These are phyloP conservation scores for Trichoderma polysporum DNA, from an alignment of 2,329 filamentous ascomycete genomes.

Conservation along the genomic window DNA sequence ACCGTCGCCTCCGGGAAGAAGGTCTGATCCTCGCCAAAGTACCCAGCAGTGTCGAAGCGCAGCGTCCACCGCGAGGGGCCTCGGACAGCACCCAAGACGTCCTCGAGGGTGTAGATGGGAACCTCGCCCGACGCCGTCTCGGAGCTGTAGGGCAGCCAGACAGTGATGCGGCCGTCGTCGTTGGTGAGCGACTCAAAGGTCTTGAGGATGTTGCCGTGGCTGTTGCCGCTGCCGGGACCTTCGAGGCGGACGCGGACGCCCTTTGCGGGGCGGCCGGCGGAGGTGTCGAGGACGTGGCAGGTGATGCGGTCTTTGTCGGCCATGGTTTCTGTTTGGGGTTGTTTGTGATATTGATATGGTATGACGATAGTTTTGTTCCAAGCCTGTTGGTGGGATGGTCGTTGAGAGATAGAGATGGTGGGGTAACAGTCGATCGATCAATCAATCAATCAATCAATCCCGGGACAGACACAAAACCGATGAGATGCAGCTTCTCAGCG, in stretches of 20 bases:
- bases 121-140: conserved; percentile 53
- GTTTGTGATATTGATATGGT: neutral
- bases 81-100: conserved; percentile 49
- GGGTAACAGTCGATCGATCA: neutral
- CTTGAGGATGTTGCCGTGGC: conserved; percentile 39
- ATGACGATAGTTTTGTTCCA: too few species aligned
- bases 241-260: conserved; percentile 66
- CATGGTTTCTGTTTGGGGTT: neutral
- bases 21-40: conserved; percentile 64
- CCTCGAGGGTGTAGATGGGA: conserved; percentile 57
- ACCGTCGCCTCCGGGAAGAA: conserved; percentile 62
- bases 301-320: conserved; percentile 66
- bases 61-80: conserved; percentile 62
- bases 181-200: conserved; percentile 69
- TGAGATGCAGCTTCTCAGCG: neutral
- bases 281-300: conserved; percentile 83
- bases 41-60: conserved; percentile 69
- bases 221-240: conserved; percentile 33
- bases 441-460: neutral
- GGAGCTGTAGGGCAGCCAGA: conserved; percentile 63
- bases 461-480: too few species aligned
- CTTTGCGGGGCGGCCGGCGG: conserved; percentile 66
- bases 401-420: neutral
- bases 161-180: conserved; percentile 69
- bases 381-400: neutral